Evolutionary conservation across 2,329 filamentous ascomycete genomes (phyloP).

Genomic region (Aureobasidium musti): DNA sequence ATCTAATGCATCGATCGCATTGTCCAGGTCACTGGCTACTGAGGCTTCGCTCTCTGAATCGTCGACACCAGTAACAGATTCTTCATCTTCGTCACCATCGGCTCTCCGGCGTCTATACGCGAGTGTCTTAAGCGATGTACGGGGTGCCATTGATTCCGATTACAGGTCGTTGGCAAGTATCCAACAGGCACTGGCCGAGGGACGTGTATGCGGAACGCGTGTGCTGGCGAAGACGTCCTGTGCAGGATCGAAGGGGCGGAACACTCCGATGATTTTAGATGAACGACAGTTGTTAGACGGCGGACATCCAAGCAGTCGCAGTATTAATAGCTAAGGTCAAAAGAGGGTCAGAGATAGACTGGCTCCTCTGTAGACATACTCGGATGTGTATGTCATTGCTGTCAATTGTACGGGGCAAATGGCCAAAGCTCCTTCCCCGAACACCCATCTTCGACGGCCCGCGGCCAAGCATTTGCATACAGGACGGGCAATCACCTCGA

Average conservation of each 20-base stretch:
- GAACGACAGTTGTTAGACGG: background rate
- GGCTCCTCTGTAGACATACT: background rate
- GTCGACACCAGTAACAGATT: slow-evolving; percentile 55
- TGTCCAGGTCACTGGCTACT: slow-evolving; percentile 57
- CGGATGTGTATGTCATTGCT: slow-evolving; percentile 5
- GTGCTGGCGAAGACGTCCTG: background rate
- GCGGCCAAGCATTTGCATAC: slow-evolving; percentile 4
- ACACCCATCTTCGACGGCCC: background rate
- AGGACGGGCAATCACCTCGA: background rate
- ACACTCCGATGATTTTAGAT: background rate
- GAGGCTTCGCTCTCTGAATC: slow-evolving; percentile 66
- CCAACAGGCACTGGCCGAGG: background rate
- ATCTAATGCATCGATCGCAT: slow-evolving; percentile 45
- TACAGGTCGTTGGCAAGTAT: background rate
- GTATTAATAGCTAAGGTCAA: background rate
- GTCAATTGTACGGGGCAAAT: background rate
- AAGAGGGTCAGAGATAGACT: background rate
- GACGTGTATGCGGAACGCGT: slow-evolving; percentile 2
- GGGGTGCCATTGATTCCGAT: slow-evolving; percentile 50
- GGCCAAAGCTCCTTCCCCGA: slow-evolving; percentile 19
- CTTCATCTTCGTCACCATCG: slow-evolving; percentile 70
- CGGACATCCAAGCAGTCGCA: background rate
- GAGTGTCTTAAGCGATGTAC: slow-evolving; percentile 60
- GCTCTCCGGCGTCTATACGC: slow-evolving; percentile 68
- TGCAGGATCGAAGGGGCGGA: background rate